Evolutionary conservation across 2,329 filamentous ascomycete species (phyloP).

Genomic region (Cladosporium colombiae): DNA sequence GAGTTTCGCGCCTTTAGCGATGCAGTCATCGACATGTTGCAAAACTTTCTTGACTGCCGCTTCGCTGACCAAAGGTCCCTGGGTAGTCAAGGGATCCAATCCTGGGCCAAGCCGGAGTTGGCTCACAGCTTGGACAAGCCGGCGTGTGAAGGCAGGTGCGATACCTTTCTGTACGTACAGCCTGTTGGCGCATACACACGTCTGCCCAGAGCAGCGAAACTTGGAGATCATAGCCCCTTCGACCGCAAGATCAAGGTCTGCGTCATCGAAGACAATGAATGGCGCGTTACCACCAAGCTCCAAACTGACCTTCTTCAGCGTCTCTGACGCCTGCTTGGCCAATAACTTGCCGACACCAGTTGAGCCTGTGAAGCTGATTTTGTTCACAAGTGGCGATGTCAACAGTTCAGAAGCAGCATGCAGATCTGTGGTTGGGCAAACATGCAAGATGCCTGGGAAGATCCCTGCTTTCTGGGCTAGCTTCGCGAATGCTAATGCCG

Average conservation of each 20-base stretch:
- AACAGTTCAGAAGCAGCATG: too few species aligned
- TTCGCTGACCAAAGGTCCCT: neutral
- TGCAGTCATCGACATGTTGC: too few species aligned
- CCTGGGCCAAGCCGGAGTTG: neutral
- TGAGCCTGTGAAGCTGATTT: conserved; percentile 77
- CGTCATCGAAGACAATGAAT: conserved; percentile 94
- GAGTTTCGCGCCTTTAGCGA: too few species aligned
- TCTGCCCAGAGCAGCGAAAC: conserved; percentile 93
- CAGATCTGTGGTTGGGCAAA: too few species aligned
- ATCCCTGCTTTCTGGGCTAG: conserved; percentile 26
- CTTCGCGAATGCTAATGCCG: conserved; percentile 25
- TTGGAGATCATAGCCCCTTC: conserved; percentile 81
- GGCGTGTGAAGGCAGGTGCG: too few species aligned
- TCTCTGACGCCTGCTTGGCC: conserved; percentile 84
- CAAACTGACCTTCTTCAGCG: conserved; percentile 82
- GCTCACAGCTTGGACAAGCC: too few species aligned
- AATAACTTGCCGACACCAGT: conserved; percentile 70
- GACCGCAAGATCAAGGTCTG: conserved; percentile 82
- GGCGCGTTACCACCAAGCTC: conserved; percentile 94
- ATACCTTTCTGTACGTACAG: too few species aligned
- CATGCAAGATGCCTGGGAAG: too few species aligned
- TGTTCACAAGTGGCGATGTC: conserved; percentile 25
- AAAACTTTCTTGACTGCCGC: neutral
- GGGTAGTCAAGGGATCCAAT: neutral
- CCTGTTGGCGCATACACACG: conserved; percentile 80